phyloP scores from a whole-genome alignment of 2,329 filamentous ascomycete species.

The Sarocladium brachiariae region DNA sequence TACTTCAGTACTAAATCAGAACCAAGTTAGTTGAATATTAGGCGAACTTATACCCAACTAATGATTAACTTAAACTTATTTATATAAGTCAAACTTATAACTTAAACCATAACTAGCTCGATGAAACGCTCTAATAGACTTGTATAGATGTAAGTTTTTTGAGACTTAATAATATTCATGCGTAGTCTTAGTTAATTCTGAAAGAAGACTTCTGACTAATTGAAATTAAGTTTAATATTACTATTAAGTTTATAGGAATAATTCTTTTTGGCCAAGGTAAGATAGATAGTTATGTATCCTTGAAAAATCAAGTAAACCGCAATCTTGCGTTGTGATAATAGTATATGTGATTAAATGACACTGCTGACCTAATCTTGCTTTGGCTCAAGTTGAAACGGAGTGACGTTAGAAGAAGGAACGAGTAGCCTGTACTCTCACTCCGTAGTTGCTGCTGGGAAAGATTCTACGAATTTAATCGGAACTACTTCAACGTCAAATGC shows the following conservation, averaged over 20 bases:
- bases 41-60: constrained; percentile 3
- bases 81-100: background rate
- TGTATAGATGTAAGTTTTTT: background rate
- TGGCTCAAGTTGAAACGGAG: too few relatives aligned
- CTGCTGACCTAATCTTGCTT: too few relatives aligned
- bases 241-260: background rate
- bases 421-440: too few relatives aligned
- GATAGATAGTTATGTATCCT: background rate
- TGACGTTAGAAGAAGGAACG: too few relatives aligned
- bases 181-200: too few relatives aligned
- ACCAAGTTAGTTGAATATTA: background rate
- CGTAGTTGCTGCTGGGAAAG: too few relatives aligned
- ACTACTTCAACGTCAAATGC: too few relatives aligned
- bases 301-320: too few relatives aligned
- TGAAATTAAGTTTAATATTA: background rate
- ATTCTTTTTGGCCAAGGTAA: too few relatives aligned
- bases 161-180: constrained; percentile 1
- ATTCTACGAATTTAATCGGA: too few relatives aligned
- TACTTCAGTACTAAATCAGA: constrained; percentile 8
- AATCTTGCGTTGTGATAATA: too few relatives aligned
- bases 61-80: constrained; percentile 7
- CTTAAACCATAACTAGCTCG: background rate
- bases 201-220: background rate
- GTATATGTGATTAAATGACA: too few relatives aligned
- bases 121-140: background rate